phyloP scores from a whole-genome alignment of 1,284 basidiomycete species.

The Ustilago loliicola region DNA sequence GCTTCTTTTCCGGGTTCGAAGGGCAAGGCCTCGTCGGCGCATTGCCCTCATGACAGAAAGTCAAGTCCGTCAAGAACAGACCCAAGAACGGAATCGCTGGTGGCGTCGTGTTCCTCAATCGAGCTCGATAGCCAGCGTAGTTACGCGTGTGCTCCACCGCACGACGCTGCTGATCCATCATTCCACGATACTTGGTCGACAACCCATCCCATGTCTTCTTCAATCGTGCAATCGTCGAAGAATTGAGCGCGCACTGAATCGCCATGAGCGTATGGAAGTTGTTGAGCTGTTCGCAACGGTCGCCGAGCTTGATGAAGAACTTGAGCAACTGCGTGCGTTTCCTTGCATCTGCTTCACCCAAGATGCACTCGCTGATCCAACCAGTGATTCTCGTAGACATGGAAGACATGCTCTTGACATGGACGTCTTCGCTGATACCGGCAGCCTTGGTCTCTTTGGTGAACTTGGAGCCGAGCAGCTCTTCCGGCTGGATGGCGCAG shows the following conservation, averaged over 20 bases:
- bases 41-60: conserved; percentile 95
- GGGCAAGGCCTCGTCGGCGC: conserved; percentile 79
- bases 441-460: conserved; percentile 61
- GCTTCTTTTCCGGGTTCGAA: conserved; percentile 81
- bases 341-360: conserved; percentile 71
- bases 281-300: conserved; percentile 70
- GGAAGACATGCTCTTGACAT: conserved; percentile 71
- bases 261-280: conserved; percentile 73
- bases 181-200: conserved; percentile 83
- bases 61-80: conserved; percentile 89
- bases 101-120: conserved; percentile 72
- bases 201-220: conserved; percentile 77
- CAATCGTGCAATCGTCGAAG: conserved; percentile 69
- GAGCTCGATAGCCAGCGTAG: conserved; percentile 90
- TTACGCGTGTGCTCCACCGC: conserved; percentile 91
- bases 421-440: conserved; percentile 47
- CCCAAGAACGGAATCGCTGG: conserved; percentile 73
- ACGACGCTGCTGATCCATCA: conserved; percentile 84
- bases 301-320: conserved; percentile 72
- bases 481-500: conserved; percentile 70
- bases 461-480: conserved; percentile 70
- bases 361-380: conserved; percentile 73
- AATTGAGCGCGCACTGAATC: conserved; percentile 72
- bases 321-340: conserved; percentile 70
- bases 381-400: conserved; percentile 72